A percentile compares a stretch with the other conserved stretches of the same genome.
These are phyloP conservation scores for Actinomucor elegans DNA, from an alignment of 371 early-diverging fungal species.

Conservation along the genomic window DNA sequence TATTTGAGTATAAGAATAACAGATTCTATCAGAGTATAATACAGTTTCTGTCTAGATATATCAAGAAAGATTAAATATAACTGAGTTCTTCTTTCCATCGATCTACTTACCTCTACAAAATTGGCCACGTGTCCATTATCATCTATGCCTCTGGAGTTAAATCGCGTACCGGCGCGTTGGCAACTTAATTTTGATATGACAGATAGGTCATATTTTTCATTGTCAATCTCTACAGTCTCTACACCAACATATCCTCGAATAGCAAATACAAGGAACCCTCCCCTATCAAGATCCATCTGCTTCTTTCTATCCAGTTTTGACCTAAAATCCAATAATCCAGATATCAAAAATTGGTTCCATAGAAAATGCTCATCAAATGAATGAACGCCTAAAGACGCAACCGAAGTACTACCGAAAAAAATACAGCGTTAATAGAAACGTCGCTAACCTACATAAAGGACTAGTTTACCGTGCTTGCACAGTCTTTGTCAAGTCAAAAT, in stretches of 20 bases:
- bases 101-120: constrained; percentile 83
- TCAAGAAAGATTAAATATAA: background rate
- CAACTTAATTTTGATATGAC: constrained; percentile 93
- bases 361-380: constrained; percentile 74
- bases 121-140: constrained; percentile 97
- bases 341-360: constrained; percentile 88
- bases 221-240: constrained; percentile 37
- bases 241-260: constrained; percentile 73
- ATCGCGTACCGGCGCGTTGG: constrained; percentile 94
- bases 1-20: constrained; percentile 76
- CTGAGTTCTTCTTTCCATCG: too few relatives aligned
- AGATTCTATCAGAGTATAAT: constrained; percentile 55
- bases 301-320: constrained; percentile 63
- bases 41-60: constrained; percentile 70
- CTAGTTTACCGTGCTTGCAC: constrained; percentile 58
- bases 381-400: constrained; percentile 45
- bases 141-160: constrained; percentile 95
- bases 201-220: constrained; percentile 57
- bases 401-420: constrained; percentile 32
- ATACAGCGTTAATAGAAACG: too few relatives aligned
- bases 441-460: background rate
- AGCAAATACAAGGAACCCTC: constrained; percentile 71
- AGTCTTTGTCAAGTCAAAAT: constrained; percentile 73
- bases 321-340: constrained; percentile 74
- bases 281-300: constrained; percentile 66